These are phyloP conservation scores for Erodium texanum DNA, from an alignment of 441 rosid species.

Conservation along the genomic window DNA sequence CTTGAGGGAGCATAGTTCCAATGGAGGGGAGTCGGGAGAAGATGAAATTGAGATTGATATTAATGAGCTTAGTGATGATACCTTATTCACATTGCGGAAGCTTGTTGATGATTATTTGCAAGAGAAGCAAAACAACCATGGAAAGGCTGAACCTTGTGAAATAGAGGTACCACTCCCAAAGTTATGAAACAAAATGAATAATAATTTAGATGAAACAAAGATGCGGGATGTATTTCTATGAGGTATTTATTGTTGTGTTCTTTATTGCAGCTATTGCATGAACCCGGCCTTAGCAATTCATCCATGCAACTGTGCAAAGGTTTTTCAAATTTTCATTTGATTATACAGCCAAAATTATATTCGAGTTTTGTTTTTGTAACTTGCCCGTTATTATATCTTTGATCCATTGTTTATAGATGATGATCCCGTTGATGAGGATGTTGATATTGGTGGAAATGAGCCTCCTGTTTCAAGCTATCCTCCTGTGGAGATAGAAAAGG, in stretches of 20 bases:
- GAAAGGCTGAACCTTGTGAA: constrained; percentile 51
- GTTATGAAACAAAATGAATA: neutral
- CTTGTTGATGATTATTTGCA: constrained; percentile 45
- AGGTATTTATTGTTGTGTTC: neutral
- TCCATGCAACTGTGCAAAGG: constrained; percentile 51
- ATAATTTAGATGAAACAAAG: neutral
- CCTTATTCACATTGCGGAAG: constrained; percentile 39
- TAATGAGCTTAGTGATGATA: constrained; percentile 55
- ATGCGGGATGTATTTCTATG: constrained; percentile 7
- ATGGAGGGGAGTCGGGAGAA: constrained; percentile 50
- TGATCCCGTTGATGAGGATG: constrained; percentile 49
- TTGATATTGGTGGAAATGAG: constrained; percentile 55
- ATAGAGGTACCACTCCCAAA: constrained; percentile 41
- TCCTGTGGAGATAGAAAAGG: constrained; percentile 37
- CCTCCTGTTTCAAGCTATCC: constrained; percentile 50
- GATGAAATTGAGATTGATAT: constrained; percentile 67
- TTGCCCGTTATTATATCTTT: neutral
- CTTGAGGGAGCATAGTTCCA: constrained; percentile 52
- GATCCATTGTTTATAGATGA: constrained; percentile 36
- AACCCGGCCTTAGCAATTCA: constrained; percentile 51
- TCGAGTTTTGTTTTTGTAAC: constrained; percentile 4
- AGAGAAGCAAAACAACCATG: constrained; percentile 39
- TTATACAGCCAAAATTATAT: neutral
- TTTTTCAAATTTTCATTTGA: constrained; percentile 18
- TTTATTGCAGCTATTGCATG: constrained; percentile 41